phyloP scores from a whole-genome alignment of 495 filamentous ascomycete genomes.

The Pyronema domesticum region DNA sequence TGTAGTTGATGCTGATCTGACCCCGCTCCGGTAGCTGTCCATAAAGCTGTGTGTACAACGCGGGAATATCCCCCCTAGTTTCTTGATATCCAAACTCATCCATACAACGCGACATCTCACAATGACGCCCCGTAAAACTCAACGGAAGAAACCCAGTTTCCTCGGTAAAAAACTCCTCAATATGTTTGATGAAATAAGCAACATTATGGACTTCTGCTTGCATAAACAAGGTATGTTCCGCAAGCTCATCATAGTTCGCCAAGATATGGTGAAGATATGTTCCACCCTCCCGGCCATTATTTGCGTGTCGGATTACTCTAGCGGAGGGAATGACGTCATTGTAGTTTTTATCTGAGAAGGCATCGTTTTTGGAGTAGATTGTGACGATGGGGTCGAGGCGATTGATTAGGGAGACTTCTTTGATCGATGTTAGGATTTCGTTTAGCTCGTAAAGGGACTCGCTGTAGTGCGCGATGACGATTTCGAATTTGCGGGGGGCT shows the following conservation, averaged over 20 bases:
- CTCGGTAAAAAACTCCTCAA: slow-evolving; percentile 26
- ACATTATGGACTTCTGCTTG: slow-evolving; percentile 30
- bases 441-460: slow-evolving; percentile 22
- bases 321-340: slow-evolving; percentile 21
- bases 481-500: slow-evolving; percentile 16
- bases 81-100: slow-evolving; percentile 22
- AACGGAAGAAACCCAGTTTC: slow-evolving; percentile 29
- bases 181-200: slow-evolving; percentile 23
- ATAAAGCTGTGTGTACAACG: slow-evolving; percentile 24
- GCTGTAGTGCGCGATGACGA: slow-evolving; percentile 28
- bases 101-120: slow-evolving; percentile 24
- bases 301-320: slow-evolving; percentile 23
- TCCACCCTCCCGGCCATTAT: slow-evolving; percentile 29
- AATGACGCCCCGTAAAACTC: slow-evolving; percentile 24
- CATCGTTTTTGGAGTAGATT: slow-evolving; percentile 27
- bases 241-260: slow-evolving; percentile 29
- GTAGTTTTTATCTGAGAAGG: slow-evolving; percentile 12
- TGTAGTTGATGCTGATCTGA: slow-evolving; percentile 27
- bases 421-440: slow-evolving; percentile 7
- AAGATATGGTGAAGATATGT: slow-evolving; percentile 33
- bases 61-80: slow-evolving; percentile 20
- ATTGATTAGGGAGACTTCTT: slow-evolving; percentile 15
- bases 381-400: slow-evolving; percentile 20
- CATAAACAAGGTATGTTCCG: slow-evolving; percentile 31
- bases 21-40: slow-evolving; percentile 12